Conservation (phyloP, 73 alveolate genomes). For the Stentor roeselii region DNA sequence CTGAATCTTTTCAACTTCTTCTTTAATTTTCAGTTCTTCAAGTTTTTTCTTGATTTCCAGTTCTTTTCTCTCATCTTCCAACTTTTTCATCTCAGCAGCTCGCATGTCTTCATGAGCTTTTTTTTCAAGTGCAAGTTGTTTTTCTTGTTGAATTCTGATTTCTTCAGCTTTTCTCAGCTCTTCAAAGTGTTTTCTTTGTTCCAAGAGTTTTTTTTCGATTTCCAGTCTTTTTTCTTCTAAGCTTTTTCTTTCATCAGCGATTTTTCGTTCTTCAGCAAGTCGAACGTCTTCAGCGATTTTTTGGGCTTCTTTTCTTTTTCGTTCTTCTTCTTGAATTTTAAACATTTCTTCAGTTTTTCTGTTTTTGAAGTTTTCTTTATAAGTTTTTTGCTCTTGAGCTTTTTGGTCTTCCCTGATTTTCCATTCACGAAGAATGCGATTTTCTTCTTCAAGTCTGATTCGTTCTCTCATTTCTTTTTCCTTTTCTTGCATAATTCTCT, state of each 20-base stretch:
- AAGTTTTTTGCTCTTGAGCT: background rate
- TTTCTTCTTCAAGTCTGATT: background rate
- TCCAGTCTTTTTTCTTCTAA: background rate
- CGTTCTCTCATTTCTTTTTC: background rate
- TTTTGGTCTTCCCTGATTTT: background rate
- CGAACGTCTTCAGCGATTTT: background rate
- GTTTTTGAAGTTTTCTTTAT: background rate
- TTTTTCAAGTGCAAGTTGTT: background rate
- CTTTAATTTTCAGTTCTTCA: background rate
- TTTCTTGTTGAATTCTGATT: background rate
- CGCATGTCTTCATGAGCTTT: background rate
- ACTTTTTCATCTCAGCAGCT: background rate
- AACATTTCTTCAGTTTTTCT: background rate
- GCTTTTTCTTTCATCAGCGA: background rate
- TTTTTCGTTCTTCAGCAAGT: background rate
- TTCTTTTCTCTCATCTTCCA: background rate
- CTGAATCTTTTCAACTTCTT: background rate
- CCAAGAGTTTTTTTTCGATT: background rate
- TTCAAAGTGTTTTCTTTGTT: background rate
- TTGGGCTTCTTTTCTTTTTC: background rate
- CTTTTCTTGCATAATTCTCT: too few species aligned
- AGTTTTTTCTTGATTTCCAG: background rate
- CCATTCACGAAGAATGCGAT: background rate
- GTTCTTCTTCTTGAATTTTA: background rate
- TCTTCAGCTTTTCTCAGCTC: background rate